Base-by-base conservation (phyloP, 805 yeast species). In the Lachancea mirantina region DNA sequence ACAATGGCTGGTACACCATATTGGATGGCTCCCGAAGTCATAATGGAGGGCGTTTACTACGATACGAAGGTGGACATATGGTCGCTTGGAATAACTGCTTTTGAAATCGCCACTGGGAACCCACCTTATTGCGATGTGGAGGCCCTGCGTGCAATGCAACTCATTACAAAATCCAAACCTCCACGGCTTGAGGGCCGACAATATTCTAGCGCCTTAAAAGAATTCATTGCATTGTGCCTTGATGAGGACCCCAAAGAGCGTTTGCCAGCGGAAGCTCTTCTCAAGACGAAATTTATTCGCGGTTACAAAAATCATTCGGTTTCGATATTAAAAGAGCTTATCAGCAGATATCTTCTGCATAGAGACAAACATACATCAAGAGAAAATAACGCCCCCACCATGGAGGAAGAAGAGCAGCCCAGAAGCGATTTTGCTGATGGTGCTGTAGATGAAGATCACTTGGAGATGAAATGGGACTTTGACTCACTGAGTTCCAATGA, bases 1-100 rank as follows among this genome's bases (percentile, higher is more conserved):
- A 92, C 98, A 0, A 87, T 94, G 75, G 97, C 95, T 0, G 94
- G 94, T 6, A 83, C 94, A 1, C 94, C 94, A 0, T 92, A 87
- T 54, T 92, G 98, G 98, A 92, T 92, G 98, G 96, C 98, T 0
- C 98, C 98, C 0, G 98, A 89, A 57, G 98, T 89, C 19, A 89
- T 89, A 23, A 72, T 84, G 62, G 96, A 89, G 57, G 94, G 94
- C 24, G 82, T 80, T 10, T 71, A 79, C 6, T 83, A 92, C 65
- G 95, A 84, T 55, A 73, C 79, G 26, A 88, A 80, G 59, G 98
- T 95, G 1, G 99, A 92, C 57, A 84, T 92, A 6, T 92, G 99
- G 99, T 88, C 97, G 0, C 58, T 89, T 29, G 99, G 99, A 10
- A 84, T 92, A 40, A 89, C 98, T 0, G 67, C 87, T 6, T 92